Conservation (phyloP, 768 basidiomycete genomes). For the Tubosaeta sp. region DNA sequence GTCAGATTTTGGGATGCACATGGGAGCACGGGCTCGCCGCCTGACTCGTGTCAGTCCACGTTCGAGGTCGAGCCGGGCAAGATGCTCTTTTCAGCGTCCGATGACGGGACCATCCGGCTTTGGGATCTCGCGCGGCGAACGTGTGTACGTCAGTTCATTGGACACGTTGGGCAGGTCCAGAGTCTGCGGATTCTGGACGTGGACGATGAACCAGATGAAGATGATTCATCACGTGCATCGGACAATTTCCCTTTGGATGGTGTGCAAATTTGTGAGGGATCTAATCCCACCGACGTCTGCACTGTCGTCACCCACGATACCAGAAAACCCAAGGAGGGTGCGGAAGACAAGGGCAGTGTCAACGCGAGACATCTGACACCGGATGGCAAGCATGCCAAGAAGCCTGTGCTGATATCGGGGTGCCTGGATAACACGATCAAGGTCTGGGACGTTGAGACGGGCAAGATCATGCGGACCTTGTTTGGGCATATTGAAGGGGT, state of each 20-base stretch:
- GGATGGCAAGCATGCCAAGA: conserved; percentile 31
- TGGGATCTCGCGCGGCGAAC: conserved; percentile 85
- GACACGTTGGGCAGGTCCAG: conserved; percentile 95
- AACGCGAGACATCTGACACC: not conserved
- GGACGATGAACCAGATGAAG: conserved; percentile 42
- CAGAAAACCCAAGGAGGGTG: conserved; percentile 7
- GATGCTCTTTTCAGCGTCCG: conserved; percentile 96
- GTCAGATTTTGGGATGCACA: conserved; percentile 85
- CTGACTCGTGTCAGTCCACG: conserved; percentile 27
- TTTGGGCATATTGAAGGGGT: conserved; percentile 99
- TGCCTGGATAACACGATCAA: conserved; percentile 95
- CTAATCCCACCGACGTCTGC: conserved; percentile 19
- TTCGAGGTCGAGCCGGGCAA: conserved; percentile 75
- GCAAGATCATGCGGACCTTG: conserved; percentile 70
- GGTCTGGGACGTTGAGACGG: conserved; percentile 91
- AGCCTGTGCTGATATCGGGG: conserved; percentile 80
- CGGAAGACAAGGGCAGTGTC: conserved; percentile 10
- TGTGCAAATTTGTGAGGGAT: conserved; percentile 11
- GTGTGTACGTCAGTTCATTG: conserved; percentile 80
- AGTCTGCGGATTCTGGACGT: conserved; percentile 75
- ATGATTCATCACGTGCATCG: conserved; percentile 8
- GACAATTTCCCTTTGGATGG: conserved; percentile 13
- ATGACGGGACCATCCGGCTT: conserved; percentile 88
- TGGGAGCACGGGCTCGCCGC: conserved; percentile 4
- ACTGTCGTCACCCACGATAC: conserved; percentile 29